Evolutionary conservation across 2,329 filamentous ascomycete species (phyloP).

Genomic region (Aspergillus pseudonomiae): DNA sequence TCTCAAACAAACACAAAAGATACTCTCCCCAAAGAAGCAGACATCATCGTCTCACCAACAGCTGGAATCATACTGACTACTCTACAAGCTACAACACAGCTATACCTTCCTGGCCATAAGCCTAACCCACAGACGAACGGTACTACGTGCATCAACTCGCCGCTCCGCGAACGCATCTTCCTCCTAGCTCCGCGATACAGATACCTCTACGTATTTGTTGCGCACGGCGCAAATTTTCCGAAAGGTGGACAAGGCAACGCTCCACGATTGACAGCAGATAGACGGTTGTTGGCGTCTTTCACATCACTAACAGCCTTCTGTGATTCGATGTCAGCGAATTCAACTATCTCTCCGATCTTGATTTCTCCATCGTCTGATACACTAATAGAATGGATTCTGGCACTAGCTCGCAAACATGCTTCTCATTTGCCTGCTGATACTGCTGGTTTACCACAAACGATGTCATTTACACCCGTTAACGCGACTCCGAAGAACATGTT

Average conservation of each 20-base stretch:
- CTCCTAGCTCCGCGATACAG: conserved; percentile 65
- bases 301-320: conserved; percentile 30
- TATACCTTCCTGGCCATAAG: conserved; percentile 65
- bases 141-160: conserved; percentile 35
- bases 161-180: conserved; percentile 60
- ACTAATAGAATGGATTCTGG: conserved; percentile 59
- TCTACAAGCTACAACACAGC: conserved; percentile 72
- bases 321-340: conserved; percentile 18
- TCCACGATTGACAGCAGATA: conserved; percentile 11
- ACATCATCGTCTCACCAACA: conserved; percentile 70
- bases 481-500: conserved; percentile 11
- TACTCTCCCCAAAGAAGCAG: conserved; percentile 47
- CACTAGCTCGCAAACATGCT: conserved; percentile 54
- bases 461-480: conserved; percentile 15
- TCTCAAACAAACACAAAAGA: background rate
- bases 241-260: conserved; percentile 24
- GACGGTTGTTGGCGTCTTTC: conserved; percentile 19
- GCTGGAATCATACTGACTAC: conserved; percentile 72
- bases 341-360: conserved; percentile 20
- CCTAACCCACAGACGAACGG: conserved; percentile 10
- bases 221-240: conserved; percentile 27
- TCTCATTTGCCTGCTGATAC: conserved; percentile 11
- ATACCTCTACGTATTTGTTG: conserved; percentile 68
- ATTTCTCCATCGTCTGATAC: conserved; percentile 33
- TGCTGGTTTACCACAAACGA: background rate